Conservation (phyloP, 345 rosid genomes). For the Eucalyptus albens region DNA sequence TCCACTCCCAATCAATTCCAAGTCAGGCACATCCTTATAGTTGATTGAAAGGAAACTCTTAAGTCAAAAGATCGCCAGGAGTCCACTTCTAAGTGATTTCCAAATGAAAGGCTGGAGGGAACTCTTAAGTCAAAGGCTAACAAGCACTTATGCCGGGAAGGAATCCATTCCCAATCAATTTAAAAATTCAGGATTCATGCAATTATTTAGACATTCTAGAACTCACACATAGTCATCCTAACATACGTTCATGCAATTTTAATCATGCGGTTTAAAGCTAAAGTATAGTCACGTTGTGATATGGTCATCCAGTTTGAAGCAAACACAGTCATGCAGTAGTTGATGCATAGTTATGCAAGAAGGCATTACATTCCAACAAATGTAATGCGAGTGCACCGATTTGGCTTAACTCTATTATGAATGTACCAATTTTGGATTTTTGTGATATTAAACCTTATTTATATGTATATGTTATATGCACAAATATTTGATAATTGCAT, state of each 20-base stretch:
- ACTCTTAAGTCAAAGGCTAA: too few relatives aligned
- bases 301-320: neutral
- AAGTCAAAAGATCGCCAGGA: too few relatives aligned
- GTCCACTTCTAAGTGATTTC: too few relatives aligned
- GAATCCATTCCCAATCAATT: neutral
- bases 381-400: neutral
- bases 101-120: too few relatives aligned
- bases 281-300: neutral
- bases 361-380: neutral
- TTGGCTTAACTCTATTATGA: neutral
- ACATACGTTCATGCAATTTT: neutral
- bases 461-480: neutral
- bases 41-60: too few relatives aligned
- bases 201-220: neutral
- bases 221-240: neutral
- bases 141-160: neutral
- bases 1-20: neutral
- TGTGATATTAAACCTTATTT: neutral
- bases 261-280: neutral
- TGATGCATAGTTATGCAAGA: neutral
- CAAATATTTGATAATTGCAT: neutral
- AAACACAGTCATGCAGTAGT: neutral
- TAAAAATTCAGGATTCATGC: neutral
- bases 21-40: too few relatives aligned
- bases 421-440: neutral